phyloP scores from a whole-genome alignment of 1,139 yeast species.

The Lipomyces yarrowii region DNA sequence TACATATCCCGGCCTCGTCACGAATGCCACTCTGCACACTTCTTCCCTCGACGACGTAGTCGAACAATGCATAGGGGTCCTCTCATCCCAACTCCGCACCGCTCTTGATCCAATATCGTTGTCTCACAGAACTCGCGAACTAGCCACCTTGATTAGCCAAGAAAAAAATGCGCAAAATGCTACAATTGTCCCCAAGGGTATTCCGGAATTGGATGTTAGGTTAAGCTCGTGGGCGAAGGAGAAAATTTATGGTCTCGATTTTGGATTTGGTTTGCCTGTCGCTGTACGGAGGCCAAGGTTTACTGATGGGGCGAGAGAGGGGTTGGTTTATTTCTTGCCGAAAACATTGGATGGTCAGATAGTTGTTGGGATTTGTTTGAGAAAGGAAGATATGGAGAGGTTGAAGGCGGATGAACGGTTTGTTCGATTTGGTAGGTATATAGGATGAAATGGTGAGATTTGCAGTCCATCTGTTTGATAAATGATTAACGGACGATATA shows the following conservation, averaged over 20 bases:
- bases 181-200: too few relatives aligned
- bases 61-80: too few relatives aligned
- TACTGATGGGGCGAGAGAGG: constrained; percentile 21
- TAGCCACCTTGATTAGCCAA: too few relatives aligned
- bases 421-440: not conserved
- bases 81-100: too few relatives aligned
- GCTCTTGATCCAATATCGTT: too few relatives aligned
- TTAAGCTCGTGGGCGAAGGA: constrained; percentile 34
- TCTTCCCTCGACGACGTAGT: too few relatives aligned
- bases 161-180: too few relatives aligned
- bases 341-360: not conserved
- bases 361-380: not conserved
- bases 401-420: not conserved
- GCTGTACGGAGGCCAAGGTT: constrained; percentile 32
- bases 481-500: too few relatives aligned
- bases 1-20: too few relatives aligned
- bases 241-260: constrained; percentile 25
- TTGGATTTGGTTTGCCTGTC: constrained; percentile 32
- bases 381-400: not conserved
- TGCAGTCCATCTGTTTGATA: too few relatives aligned
- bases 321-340: constrained; percentile 10
- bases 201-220: constrained; percentile 18
- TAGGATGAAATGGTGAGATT: not conserved
- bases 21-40: too few relatives aligned
- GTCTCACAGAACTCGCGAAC: too few relatives aligned